Evolutionary conservation across 164 flowering plant genomes (phyloP).

Genomic region (Saururus chinensis): DNA sequence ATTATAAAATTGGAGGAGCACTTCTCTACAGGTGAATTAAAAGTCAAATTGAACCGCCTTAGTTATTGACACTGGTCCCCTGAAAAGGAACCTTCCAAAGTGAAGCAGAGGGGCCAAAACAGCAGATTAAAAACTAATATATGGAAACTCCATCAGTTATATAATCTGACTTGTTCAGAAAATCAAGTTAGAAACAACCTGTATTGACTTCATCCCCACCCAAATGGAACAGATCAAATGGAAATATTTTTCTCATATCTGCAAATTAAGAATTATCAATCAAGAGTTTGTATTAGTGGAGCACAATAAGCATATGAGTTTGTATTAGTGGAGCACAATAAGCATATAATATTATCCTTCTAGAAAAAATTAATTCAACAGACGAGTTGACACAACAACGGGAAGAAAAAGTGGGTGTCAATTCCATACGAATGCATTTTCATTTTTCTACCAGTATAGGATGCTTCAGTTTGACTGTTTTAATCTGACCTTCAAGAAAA

Average conservation of each 20-base stretch:
- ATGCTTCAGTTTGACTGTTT: no score
- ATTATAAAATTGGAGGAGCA: neutral
- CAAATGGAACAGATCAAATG: conserved; percentile 91
- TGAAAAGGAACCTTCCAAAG: neutral
- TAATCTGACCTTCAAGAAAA: no score
- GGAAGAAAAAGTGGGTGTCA: no score
- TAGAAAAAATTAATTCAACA: neutral
- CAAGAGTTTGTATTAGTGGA: neutral
- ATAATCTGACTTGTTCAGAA: no score
- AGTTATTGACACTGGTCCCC: neutral
- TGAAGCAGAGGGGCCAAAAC: neutral
- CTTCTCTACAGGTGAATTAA: neutral
- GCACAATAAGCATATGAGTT: neutral
- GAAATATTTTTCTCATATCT: conserved; percentile 87
- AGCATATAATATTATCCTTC: neutral
- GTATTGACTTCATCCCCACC: conserved; percentile 98
- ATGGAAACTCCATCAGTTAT: neutral
- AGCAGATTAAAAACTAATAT: neutral
- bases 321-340: neutral
- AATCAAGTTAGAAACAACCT: conserved; percentile 26
- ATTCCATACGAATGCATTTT: no score
- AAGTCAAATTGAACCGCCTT: neutral
- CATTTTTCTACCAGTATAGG: no score
- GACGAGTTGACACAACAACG: neutral
- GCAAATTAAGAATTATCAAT: conserved; percentile 9